A percentile compares a stretch with the other conserved stretches of the same genome.
phyloP scores from a whole-genome alignment of 352 stramenopile genomes.

The Pythium aristosporum region DNA sequence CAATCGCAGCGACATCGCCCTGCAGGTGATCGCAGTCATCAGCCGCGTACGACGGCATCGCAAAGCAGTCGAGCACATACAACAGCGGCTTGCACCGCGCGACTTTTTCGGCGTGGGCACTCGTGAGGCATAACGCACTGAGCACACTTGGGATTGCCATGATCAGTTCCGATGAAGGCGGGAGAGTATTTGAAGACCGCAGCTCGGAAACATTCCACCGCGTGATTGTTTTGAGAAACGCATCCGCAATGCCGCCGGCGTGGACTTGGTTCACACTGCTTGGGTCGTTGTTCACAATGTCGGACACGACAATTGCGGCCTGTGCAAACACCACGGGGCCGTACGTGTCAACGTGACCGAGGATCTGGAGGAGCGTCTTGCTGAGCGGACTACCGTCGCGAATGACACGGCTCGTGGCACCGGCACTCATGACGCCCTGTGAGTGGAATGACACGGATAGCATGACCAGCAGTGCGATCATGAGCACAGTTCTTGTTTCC shows the following conservation, averaged over 20 bases:
- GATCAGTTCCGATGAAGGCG: constrained; percentile 91
- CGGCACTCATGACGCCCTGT: constrained; percentile 86
- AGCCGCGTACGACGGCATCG: constrained; percentile 84
- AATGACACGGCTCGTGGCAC: constrained; percentile 84
- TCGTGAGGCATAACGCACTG: constrained; percentile 92
- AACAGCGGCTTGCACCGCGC: constrained; percentile 89
- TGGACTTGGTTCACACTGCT: constrained; percentile 95
- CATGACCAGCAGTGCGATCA: constrained; percentile 70
- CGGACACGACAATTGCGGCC: constrained; percentile 89
- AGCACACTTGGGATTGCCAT: constrained; percentile 95
- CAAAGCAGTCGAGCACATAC: constrained; percentile 91
- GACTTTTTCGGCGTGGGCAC: constrained; percentile 89
- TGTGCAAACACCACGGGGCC: constrained; percentile 93
- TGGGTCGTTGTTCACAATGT: constrained; percentile 97
- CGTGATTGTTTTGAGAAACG: constrained; percentile 92
- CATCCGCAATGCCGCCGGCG: constrained; percentile 89
- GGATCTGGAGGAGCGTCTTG: constrained; percentile 87
- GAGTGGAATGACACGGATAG: constrained; percentile 86
- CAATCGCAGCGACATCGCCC: constrained; percentile 91
- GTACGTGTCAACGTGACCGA: constrained; percentile 90
- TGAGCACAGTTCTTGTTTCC: constrained; percentile 63
- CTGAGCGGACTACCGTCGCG: constrained; percentile 85
- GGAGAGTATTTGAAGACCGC: constrained; percentile 49
- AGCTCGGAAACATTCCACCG: constrained; percentile 69
- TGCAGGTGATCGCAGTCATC: constrained; percentile 90